phyloP scores from a whole-genome alignment of 2,329 filamentous ascomycete genomes.

The Fusarium hainanense region DNA sequence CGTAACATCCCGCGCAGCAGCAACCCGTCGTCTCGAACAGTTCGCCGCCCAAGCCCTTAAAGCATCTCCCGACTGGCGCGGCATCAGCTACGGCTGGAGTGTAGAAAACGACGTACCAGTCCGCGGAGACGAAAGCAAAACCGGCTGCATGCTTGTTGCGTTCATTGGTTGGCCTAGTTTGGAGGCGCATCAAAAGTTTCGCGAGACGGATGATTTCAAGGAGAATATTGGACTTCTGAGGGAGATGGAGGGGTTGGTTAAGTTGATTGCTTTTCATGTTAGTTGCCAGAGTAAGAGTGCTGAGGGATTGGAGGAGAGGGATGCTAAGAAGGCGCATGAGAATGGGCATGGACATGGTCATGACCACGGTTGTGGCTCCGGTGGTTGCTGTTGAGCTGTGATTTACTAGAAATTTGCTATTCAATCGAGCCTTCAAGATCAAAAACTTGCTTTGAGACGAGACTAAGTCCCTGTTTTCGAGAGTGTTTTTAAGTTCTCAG shows the following conservation, averaged over 20 bases:
- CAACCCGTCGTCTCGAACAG: constrained; percentile 30
- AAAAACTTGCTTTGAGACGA: background rate
- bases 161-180: constrained; percentile 54
- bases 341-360: constrained; percentile 23
- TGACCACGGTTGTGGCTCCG: constrained; percentile 22
- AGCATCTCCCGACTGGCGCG: constrained; percentile 35
- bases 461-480: too few species aligned
- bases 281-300: constrained; percentile 34
- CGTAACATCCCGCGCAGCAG: constrained; percentile 30
- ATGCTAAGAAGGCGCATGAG: constrained; percentile 25
- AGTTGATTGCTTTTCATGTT: constrained; percentile 40
- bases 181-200: constrained; percentile 52
- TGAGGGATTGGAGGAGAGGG: constrained; percentile 4
- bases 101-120: constrained; percentile 49
- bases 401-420: background rate
- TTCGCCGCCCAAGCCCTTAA: constrained; percentile 35
- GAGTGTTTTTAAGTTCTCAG: constrained; percentile 14
- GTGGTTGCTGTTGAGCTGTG: constrained; percentile 20
- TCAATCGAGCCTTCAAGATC: background rate
- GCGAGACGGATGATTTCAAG: constrained; percentile 51
- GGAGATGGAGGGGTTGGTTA: constrained; percentile 37
- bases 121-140: constrained; percentile 43
- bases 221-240: constrained; percentile 46
- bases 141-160: constrained; percentile 40
- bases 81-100: constrained; percentile 49